Evolutionary conservation across 805 yeast species (phyloP).

Genomic region (Zygoascus flipseniorum): DNA sequence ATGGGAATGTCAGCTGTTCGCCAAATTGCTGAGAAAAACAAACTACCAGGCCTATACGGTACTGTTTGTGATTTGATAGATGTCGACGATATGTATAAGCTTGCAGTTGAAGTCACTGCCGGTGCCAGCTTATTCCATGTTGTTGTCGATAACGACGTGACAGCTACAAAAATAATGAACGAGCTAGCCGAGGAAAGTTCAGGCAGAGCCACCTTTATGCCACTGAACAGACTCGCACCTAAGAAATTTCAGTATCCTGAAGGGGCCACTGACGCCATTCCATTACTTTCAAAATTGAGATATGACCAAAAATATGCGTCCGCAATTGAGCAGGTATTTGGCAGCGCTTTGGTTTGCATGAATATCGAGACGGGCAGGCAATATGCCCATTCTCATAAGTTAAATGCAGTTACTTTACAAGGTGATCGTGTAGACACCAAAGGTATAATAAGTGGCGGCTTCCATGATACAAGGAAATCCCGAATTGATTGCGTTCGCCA

Average conservation of each 20-base stretch:
- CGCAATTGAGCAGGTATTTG: conserved; percentile 75
- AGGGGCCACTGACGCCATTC: conserved; percentile 55
- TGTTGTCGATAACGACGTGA: conserved; percentile 79
- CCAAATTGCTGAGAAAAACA: conserved; percentile 48
- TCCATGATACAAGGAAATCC: conserved; percentile 56
- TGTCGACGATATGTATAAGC: conserved; percentile 72
- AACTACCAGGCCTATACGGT: conserved; percentile 54
- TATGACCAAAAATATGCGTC: conserved; percentile 47
- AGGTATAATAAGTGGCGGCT: conserved; percentile 89
- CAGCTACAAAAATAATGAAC: conserved; percentile 72
- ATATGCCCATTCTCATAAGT: conserved; percentile 48
- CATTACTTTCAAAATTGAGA: conserved; percentile 67
- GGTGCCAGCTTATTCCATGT: conserved; percentile 81
- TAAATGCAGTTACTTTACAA: conserved; percentile 79
- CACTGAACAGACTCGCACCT: conserved; percentile 60
- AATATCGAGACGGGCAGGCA: conserved; percentile 61
- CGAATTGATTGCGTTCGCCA: conserved; percentile 61
- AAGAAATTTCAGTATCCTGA: conserved; percentile 46
- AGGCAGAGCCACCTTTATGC: conserved; percentile 89
- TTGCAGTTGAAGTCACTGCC: conserved; percentile 84
- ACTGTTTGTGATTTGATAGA: conserved; percentile 76
- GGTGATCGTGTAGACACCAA: conserved; percentile 82
- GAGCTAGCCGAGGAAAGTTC: conserved; percentile 59
- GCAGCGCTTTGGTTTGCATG: conserved; percentile 67
- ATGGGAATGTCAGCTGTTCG: conserved; percentile 61